Base-by-base conservation (phyloP, 805 yeast genomes). In the Barnettozyma sp. region DNA sequence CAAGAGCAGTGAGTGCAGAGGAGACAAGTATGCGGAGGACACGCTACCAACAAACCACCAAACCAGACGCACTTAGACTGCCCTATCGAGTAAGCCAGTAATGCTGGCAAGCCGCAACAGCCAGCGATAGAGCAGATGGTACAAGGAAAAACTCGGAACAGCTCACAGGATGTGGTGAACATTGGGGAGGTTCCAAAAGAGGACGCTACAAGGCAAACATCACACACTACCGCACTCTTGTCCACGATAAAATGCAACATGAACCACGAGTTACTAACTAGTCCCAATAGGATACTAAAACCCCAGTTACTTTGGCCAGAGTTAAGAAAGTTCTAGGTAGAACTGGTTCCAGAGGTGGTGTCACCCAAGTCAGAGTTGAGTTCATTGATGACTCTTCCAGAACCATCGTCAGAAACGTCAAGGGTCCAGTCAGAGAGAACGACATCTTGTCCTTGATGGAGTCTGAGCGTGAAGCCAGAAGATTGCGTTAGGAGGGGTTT, bases 281-380 rank as follows among this genome's bases (percentile, higher is more conserved):
- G 26, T 13, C 3, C n/a, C n/a, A 9, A 34, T 38, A 52, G 57
- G 57, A 52, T 45, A 44, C 57, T 30, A 52, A 52, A 48, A 52
- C 70, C 62, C 65, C 79, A 72, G 97, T 90, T 64, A 92, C 95
- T 77, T 85, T 90, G 73, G 98, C 97, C 69, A 90, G 90, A 80
- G 98, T 90, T 67, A 86, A 86, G 74, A 92, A 90, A 78, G 97
- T 90, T 70, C 80, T 90, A 73, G 97, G 97, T 71, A 90, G 98
- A 76, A 90, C 98, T 82, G 98, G 98, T 70, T 90, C 98, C 70
- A 90, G 97, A 77, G 97, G 97, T 83, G 96, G 96, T 78, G 95
- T 85, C 71, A 85, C 95, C 73, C 95, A 85, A 73, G 95, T 86
- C 72, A 85, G 95, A 72, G 95, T 85, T 64, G 95, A 85, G 73